Evolutionary conservation across 495 filamentous ascomycete species (phyloP).

Genomic region (Penicillium diatomitis): DNA sequence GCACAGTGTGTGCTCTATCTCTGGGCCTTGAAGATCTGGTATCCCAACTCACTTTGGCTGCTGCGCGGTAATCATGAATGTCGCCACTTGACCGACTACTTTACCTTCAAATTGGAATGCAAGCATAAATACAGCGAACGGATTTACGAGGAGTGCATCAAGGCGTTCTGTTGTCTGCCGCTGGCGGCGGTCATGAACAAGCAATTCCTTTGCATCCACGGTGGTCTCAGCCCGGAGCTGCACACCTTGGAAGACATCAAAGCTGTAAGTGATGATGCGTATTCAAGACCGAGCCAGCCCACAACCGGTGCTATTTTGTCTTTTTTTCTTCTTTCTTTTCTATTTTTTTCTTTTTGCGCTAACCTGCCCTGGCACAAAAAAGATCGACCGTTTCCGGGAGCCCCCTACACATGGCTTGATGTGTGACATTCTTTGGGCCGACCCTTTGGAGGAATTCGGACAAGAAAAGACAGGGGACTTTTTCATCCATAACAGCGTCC

Average conservation of each 20-base stretch:
- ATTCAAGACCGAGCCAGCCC: background rate
- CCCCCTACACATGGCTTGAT: conserved; percentile 95
- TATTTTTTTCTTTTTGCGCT: background rate
- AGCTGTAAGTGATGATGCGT: conserved; percentile 45
- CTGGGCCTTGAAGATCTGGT: conserved; percentile 98
- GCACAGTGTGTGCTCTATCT: conserved; percentile 83
- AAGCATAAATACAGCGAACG: conserved; percentile 97
- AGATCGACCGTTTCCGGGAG: conserved; percentile 98
- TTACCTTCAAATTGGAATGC: conserved; percentile 99
- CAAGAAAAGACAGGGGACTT: conserved; percentile 97
- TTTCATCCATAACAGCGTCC: conserved; percentile 96
- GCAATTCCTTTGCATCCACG: conserved; percentile 97
- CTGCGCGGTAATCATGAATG: conserved; percentile 97
- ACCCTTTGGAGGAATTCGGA: conserved; percentile 97
- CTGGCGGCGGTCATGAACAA: conserved; percentile 99
- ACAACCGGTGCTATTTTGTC: background rate
- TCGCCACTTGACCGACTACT: conserved; percentile 97
- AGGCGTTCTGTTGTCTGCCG: conserved; percentile 90
- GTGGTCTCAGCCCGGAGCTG: conserved; percentile 88
- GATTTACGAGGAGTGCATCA: conserved; percentile 96
- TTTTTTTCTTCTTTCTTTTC: no score
- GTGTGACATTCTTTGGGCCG: conserved; percentile 99
- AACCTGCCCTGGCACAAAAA: background rate
- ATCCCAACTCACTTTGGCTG: conserved; percentile 94
- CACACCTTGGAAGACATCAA: conserved; percentile 92